Evolutionary conservation across 345 rosid species (phyloP), one percentile per base, ranked within the genome.

Genomic region (Lepidium africanum): DNA sequence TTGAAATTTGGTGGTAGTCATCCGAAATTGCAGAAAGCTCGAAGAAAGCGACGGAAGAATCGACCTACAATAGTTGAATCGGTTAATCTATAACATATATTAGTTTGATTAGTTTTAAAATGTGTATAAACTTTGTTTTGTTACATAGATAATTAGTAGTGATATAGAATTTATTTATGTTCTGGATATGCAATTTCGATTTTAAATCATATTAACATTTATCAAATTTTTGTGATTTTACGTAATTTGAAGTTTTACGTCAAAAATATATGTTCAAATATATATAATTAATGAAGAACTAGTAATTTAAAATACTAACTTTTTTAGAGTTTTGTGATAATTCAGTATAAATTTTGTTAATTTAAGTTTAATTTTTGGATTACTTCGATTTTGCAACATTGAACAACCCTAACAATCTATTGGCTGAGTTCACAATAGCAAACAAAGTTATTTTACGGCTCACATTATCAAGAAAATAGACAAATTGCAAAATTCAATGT

Each of bases 1-100:
- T 76, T 88, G 68, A 93, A 81, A 73, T 90, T 86, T 9, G 96
- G 90, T 0, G 94, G 94, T 51, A 86, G 88, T 61, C 67, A 60
- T 25, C 25, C 78, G 33, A 63, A 57, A 32, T 61, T 60, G 39
- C 48, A 51, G 17, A 71, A 57, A 45, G 6, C 74, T 35, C 21
- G 76, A 1, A 74, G 80, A 14, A 80, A 72, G 48, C 81, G 83
- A 32, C 76, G 73, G 23, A 48, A 60, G 72, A 63, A 65, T 5
- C 75, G 83, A 30, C 75, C 81, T 37, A 46, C 23, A 39, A 59
- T 27, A 45, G 60, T 64, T 17, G 65, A 38, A 19, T 38, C 71
- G 10, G 48, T 54, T 73, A 72, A 73, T 50, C 71, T 41, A 41
- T 73, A 73, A 37, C 65, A 19, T 48, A 30, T 25, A 45, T 46